A percentile compares a stretch with the other conserved stretches of the same genome.
Conservation (phyloP, 345 rosid genomes). For the Streptanthus diversifolius region DNA sequence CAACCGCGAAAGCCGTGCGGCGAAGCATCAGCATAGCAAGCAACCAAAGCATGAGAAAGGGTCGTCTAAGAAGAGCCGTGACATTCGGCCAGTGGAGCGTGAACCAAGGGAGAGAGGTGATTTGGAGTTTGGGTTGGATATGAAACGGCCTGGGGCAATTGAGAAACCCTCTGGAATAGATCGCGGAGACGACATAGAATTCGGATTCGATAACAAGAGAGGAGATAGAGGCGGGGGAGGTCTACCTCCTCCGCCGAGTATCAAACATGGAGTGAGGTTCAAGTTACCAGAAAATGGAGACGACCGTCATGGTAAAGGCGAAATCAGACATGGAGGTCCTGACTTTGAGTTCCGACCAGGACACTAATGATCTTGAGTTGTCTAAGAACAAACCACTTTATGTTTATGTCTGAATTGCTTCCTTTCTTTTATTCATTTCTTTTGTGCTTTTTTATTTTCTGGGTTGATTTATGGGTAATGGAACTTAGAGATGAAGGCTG, state of each 20-base stretch:
- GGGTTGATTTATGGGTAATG: not conserved
- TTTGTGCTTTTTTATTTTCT: not conserved
- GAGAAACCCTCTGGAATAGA: slow-evolving; percentile 15
- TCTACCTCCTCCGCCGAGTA: slow-evolving; percentile 15
- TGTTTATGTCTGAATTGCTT: slow-evolving; percentile 3
- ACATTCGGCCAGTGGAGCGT: slow-evolving; percentile 34
- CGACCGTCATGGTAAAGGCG: slow-evolving; percentile 11
- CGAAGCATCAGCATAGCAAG: slow-evolving; percentile 24
- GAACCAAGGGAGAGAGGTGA: slow-evolving; percentile 39
- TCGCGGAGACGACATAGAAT: slow-evolving; percentile 19
- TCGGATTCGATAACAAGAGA: slow-evolving; percentile 37
- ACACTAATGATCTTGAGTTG: slow-evolving; percentile 11
- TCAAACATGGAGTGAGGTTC: slow-evolving; percentile 38
- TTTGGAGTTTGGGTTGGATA: slow-evolving; percentile 33
- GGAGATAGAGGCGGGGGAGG: slow-evolving; percentile 22
- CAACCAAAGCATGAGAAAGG: slow-evolving; percentile 23
- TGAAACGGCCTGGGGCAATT: slow-evolving; percentile 19
- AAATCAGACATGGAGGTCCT: slow-evolving; percentile 28
- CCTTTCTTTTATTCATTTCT: not conserved
- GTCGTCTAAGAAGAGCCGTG: slow-evolving; percentile 29
- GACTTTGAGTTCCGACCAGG: slow-evolving; percentile 31
- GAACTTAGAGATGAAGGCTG: slow-evolving; percentile 20
- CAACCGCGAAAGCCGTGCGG: slow-evolving; percentile 26
- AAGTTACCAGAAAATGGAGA: slow-evolving; percentile 38
- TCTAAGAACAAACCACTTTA: slow-evolving; percentile 10